Evolutionary conservation across 176 grass and related monocot species (phyloP), one percentile per base, ranked within the genome.

Genomic region (Juncus effusus): DNA sequence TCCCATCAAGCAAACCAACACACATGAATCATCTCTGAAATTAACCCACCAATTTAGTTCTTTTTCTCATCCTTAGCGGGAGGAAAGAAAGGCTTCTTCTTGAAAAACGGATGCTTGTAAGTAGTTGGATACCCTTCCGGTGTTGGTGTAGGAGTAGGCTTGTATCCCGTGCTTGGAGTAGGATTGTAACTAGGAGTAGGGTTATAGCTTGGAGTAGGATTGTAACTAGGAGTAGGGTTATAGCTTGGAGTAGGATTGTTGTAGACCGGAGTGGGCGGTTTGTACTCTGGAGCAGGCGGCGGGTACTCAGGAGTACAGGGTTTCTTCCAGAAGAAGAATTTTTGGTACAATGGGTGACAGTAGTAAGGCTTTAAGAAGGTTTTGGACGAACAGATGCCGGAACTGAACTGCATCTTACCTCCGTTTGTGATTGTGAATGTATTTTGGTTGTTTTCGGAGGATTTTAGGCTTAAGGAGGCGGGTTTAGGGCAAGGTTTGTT

Each of bases 281-380:
- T 72, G 54, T 72, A 44, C 7, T 4, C 68, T 5, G 68, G 68
- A 42, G 19, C 38, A 0, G 68, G 68, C 57, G 68, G 51, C 7
- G 57, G 39, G 54, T 58, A 45, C 39, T 14, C 54, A 2, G 67
- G 67, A 10, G 55, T 39, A 0, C 40, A 14, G 16, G 54, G 54
- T 40, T 71, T 71, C 68, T 72, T 72, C 68, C 68, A 72, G 28
- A 53, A 53, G 54, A 60, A 59, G 58, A 58, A 45, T 72, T 72
- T 72, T 53, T 28, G 19, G 44, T 47, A 9, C 52, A 72, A 60
- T 42, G 68, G 54, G 9, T 59, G 52, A 53, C 36, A 72, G 8
- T 72, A 57, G 40, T 28, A 72, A 72, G 54, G 68, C 4, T 51
- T 35, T 56, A 72, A 41, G 14, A 72, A 72, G 36, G 68, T 72